Conservation (phyloP, 495 filamentous ascomycete genomes). For the Pyronema domesticum region DNA sequence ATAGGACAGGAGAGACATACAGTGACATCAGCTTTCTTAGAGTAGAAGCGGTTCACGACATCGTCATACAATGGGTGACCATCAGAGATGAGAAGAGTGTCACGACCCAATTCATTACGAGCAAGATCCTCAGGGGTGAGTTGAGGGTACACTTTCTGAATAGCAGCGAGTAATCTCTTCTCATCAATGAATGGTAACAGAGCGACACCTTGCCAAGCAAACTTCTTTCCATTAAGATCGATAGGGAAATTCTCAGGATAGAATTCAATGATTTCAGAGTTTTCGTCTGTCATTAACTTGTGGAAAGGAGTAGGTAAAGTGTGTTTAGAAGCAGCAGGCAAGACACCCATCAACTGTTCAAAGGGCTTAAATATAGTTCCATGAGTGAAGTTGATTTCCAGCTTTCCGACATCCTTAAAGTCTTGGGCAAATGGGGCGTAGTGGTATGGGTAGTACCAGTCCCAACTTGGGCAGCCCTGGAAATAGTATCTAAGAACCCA, state of each 20-base stretch:
- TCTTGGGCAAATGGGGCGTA: conserved; percentile 96
- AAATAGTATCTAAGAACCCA: conserved; percentile 99
- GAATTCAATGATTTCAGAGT: conserved; percentile 90
- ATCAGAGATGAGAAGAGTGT: conserved; percentile 69
- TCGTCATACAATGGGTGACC: conserved; percentile 66
- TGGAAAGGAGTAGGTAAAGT: conserved; percentile 78
- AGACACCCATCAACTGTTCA: conserved; percentile 95
- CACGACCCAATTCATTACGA: conserved; percentile 65
- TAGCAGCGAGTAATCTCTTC: conserved; percentile 62
- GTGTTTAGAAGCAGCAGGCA: conserved; percentile 81
- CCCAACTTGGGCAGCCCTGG: conserved; percentile 95
- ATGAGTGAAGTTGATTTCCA: conserved; percentile 67
- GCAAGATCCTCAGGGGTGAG: conserved; percentile 58
- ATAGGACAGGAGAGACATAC: conserved; percentile 7
- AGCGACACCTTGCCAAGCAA: conserved; percentile 92
- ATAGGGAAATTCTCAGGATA: conserved; percentile 88
- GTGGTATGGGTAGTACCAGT: conserved; percentile 97
- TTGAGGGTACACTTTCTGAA: conserved; percentile 62
- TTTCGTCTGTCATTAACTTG: conserved; percentile 63
- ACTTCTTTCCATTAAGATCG: conserved; percentile 95
- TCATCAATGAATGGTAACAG: conserved; percentile 94
- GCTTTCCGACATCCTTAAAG: conserved; percentile 66
- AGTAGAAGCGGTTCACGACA: conserved; percentile 67
- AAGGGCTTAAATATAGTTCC: conserved; percentile 79
- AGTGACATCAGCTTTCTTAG: conserved; percentile 54